These are phyloP conservation scores for Seiridium unicorne DNA, from an alignment of 2,329 filamentous ascomycete species.

Conservation along the genomic window DNA sequence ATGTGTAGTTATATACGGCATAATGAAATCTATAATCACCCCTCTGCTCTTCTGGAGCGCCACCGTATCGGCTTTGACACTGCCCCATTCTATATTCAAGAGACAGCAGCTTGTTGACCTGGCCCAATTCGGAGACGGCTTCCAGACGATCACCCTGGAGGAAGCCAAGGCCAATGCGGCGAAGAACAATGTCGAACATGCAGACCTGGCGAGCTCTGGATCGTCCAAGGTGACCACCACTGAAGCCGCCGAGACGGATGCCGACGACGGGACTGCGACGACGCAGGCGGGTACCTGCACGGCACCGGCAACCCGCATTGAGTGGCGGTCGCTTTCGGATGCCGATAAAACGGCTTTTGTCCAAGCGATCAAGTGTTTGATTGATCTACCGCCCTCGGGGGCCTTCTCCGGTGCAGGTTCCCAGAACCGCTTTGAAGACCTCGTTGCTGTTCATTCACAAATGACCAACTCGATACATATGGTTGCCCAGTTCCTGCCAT, in stretches of 20 bases:
- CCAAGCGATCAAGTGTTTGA: slow-evolving; percentile 31
- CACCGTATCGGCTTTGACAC: slow-evolving; percentile 22
- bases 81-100: slow-evolving; percentile 17
- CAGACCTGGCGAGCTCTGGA: not conserved
- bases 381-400: slow-evolving; percentile 26
- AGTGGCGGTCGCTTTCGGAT: slow-evolving; percentile 29
- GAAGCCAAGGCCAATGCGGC: slow-evolving; percentile 19
- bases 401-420: slow-evolving; percentile 22
- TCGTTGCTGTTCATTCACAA: slow-evolving; percentile 35
- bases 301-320: slow-evolving; percentile 23
- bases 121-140: slow-evolving; percentile 19
- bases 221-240: slow-evolving; percentile 13
- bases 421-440: slow-evolving; percentile 33
- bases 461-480: slow-evolving; percentile 30
- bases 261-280: slow-evolving; percentile 7
- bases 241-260: slow-evolving; percentile 7
- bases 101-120: slow-evolving; percentile 21
- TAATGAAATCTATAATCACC: slow-evolving; percentile 24
- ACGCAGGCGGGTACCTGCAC: slow-evolving; percentile 20
- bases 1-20: slow-evolving; percentile 1
- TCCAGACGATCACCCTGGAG: slow-evolving; percentile 25
- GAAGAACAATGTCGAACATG: slow-evolving; percentile 9
- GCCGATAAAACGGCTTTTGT: slow-evolving; percentile 29
- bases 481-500: slow-evolving; percentile 34
- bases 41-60: slow-evolving; percentile 24